phyloP scores from a whole-genome alignment of 164 flowering plant species.

The Nymphaea thermarum region DNA sequence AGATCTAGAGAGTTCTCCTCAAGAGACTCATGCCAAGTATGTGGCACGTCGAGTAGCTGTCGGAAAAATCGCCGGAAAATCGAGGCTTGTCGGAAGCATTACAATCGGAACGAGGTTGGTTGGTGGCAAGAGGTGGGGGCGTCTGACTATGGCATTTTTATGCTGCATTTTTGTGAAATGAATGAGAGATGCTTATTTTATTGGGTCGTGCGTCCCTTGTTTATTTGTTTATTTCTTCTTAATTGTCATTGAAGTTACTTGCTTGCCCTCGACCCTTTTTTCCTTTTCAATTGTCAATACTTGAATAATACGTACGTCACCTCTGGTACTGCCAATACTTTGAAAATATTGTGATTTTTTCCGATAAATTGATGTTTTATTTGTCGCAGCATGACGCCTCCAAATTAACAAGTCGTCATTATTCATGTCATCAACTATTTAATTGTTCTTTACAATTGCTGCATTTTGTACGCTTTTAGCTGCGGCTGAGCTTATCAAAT shows the following conservation, averaged over 20 bases:
- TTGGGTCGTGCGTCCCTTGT: background rate
- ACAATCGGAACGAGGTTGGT: background rate
- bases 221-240: background rate
- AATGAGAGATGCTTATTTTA: background rate
- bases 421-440: too few species aligned
- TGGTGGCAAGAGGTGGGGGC: background rate
- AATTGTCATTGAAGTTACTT: background rate
- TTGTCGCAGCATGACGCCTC: background rate
- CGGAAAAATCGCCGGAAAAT: background rate
- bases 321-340: too few species aligned
- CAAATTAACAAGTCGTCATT: too few species aligned
- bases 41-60: background rate
- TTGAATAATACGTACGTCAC: background rate
- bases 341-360: too few species aligned
- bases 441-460: too few species aligned
- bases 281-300: background rate
- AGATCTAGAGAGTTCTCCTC: background rate
- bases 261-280: background rate
- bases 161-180: background rate
- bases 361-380: background rate
- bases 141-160: background rate
- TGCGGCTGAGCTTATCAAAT: too few species aligned
- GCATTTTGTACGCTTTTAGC: too few species aligned
- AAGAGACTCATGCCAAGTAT: background rate
- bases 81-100: background rate